Evolutionary conservation across 148 eudicot species (phyloP), one percentile per base, ranked within the genome.

Genomic region (Camellia granthamiana): DNA sequence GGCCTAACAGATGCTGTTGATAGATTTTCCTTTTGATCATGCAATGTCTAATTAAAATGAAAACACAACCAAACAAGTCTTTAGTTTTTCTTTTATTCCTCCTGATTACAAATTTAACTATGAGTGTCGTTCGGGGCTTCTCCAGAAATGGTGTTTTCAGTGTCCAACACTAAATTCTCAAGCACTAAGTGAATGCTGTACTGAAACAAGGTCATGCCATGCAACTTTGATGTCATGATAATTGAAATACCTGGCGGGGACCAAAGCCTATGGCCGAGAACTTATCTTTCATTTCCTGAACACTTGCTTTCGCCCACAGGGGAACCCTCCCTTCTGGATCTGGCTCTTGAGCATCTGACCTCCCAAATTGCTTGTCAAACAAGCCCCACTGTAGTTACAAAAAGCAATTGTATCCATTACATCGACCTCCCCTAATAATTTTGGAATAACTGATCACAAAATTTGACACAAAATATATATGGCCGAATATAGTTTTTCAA

Each of bases 241-340:
- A 38, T 64, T 55, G 52, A 74, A 62, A 74, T 88, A 92, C 99
- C 98, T 96, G 99, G 55, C 97, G 98, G 19, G 99, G 98, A 78
- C 97, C 98, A 11, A 94, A 78, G 47, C 99, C 99, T 6, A 92
- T 62, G 52, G 97, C 81, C 64, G 73, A 65, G 80, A 90, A 97
- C 79, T 97, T 97, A 60, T 92, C 95, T 84, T 97, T 97, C 98
- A 97, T 91, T 87, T 94, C 97, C 84, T 89, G 89, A 73, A 92
- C 98, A 81, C 88, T 92, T 44, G 98, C 90, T 82, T 87, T 89
- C 63, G 87, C 90, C 99, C 99, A 97, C 70, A 83, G 81, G 60
- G 92, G 98, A 76, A 97, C 91, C 85, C 99, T 89, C 30, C 99
- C 98, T 79, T 97, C 96, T 70, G 99, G 99, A 88, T 94, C 99